Evolutionary conservation across 2,329 filamentous ascomycete species (phyloP).

Genomic region (Lachnellula subtilissima): DNA sequence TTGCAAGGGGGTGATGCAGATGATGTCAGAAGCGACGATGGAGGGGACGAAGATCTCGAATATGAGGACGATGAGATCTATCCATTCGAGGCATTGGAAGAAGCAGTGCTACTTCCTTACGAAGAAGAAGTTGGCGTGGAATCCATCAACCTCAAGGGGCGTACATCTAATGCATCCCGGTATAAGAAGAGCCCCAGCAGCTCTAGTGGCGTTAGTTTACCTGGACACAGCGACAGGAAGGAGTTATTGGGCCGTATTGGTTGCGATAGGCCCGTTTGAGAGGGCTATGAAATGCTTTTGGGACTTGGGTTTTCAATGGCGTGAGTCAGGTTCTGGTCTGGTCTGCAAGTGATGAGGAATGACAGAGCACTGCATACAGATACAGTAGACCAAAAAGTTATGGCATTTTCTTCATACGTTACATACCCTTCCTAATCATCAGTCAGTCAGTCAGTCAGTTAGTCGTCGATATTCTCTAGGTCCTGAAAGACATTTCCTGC

Average conservation of each 20-base stretch:
- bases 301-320: neutral
- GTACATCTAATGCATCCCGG: constrained; percentile 19
- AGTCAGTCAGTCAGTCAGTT: neutral
- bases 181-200: constrained; percentile 28
- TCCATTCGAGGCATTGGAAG: constrained; percentile 7
- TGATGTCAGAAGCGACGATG: constrained; percentile 82
- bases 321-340: neutral
- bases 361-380: neutral
- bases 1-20: constrained; percentile 73
- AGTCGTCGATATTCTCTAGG: too few relatives aligned
- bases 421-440: neutral
- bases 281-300: neutral
- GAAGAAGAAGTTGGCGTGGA: constrained; percentile 76
- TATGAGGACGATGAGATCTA: constrained; percentile 19
- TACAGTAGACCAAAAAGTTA: neutral
- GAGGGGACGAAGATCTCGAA: constrained; percentile 63
- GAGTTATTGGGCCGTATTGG: constrained; percentile 33
- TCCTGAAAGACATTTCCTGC: too few relatives aligned
- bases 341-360: neutral
- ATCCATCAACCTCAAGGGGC: constrained; percentile 57
- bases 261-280: constrained; percentile 32
- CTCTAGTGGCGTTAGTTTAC: constrained; percentile 30
- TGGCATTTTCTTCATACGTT: neutral
- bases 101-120: constrained; percentile 38
- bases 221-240: constrained; percentile 31